Evolutionary conservation across 495 filamentous ascomycete species (phyloP).

Genomic region (Aspergillus nidulans): DNA sequence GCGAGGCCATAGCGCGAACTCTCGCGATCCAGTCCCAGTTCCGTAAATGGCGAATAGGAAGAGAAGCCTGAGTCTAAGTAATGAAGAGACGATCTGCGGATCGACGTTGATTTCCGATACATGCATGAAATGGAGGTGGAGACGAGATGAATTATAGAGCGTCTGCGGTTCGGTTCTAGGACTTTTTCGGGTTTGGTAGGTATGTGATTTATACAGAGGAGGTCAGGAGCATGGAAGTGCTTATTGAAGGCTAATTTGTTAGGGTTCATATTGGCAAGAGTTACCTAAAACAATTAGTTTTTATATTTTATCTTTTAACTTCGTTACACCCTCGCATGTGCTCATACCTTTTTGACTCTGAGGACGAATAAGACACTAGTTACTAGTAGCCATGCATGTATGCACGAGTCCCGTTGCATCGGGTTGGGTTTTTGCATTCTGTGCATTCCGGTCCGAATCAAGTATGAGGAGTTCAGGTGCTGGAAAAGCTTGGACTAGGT

Average conservation of each 20-base stretch:
- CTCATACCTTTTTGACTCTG: not conserved
- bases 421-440: not conserved
- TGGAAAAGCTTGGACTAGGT: not conserved
- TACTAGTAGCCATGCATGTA: constrained; percentile 1
- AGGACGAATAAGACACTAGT: not conserved
- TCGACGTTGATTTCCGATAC: constrained; percentile 17
- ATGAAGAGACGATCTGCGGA: constrained; percentile 4
- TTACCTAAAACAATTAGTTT: not conserved
- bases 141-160: not conserved
- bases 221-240: not conserved
- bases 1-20: not conserved
- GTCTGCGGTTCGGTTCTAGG: not conserved
- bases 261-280: not conserved
- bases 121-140: constrained; percentile 1
- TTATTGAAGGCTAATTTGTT: not conserved
- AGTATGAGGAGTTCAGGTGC: not conserved
- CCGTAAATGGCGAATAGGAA: not conserved
- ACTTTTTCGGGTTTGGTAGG: not conserved
- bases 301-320: not conserved
- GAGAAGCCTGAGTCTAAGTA: not conserved
- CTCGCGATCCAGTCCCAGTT: not conserved
- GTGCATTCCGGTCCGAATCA: constrained; percentile 11
- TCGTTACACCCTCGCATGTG: not conserved
- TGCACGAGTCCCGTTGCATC: not conserved
- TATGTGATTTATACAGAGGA: not conserved